Conservation (phyloP, 768 basidiomycete species). For the Russula brevipes region DNA sequence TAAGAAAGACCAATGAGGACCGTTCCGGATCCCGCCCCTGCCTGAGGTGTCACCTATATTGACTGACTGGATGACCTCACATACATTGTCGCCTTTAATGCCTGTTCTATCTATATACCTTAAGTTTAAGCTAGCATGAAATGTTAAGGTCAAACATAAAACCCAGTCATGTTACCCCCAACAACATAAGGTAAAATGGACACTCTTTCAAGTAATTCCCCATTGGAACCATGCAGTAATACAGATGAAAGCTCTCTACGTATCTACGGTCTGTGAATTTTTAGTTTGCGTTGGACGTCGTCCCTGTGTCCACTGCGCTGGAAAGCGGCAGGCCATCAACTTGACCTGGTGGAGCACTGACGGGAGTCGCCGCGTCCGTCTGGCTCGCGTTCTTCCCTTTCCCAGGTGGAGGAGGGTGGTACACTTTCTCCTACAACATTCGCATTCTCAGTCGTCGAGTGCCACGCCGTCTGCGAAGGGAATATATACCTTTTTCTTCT, state of each 20-base stretch:
- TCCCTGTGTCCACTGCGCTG: not conserved
- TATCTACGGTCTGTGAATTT: not conserved
- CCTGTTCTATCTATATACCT: not conserved
- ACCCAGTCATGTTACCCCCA: not conserved
- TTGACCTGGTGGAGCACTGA: not conserved
- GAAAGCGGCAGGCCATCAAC: not conserved
- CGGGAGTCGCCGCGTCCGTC: not conserved
- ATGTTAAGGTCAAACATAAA: not conserved
- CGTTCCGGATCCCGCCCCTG: not conserved
- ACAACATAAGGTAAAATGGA: not conserved
- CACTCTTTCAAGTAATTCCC: too few relatives aligned
- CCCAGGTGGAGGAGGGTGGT: conserved; percentile 78
- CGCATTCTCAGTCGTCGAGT: not conserved
- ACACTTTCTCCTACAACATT: conserved; percentile 59
- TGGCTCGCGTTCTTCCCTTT: conserved; percentile 56
- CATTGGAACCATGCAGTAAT: too few relatives aligned
- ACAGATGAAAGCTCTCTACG: not conserved
- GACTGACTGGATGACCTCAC: not conserved
- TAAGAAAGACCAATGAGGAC: conserved; percentile 21
- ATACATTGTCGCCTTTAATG: conserved; percentile 6
- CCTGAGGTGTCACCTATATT: not conserved
- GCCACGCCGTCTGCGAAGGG: not conserved
- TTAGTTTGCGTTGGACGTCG: not conserved
- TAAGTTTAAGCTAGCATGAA: not conserved
- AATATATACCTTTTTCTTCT: conserved; percentile 53